Percentiles rank a stretch among this genome's conserved stretches.
These are phyloP conservation scores for Saccharomyces hybrid DNA, from an alignment of 1,139 yeast species.

Conservation along the genomic window DNA sequence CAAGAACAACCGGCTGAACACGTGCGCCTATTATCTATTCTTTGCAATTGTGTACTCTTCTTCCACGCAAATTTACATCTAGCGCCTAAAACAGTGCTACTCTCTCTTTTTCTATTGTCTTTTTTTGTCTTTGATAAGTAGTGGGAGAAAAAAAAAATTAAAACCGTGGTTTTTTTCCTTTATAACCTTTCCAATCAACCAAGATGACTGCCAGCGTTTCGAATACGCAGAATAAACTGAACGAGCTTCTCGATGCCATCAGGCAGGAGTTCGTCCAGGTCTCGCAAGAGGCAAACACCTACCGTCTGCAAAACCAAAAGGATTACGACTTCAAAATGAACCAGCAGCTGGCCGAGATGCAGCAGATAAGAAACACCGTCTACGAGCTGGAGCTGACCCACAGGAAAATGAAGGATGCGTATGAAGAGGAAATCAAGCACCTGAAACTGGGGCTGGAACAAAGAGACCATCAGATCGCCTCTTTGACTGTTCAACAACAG, in stretches of 20 bases:
- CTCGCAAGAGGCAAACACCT: slow-evolving; percentile 76
- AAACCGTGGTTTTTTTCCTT: neutral
- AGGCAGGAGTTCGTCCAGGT: slow-evolving; percentile 87
- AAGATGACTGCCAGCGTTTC: slow-evolving; percentile 1
- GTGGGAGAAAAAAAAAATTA: neutral
- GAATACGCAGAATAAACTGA: slow-evolving; percentile 14
- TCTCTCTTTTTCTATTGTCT: neutral
- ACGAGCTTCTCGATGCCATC: slow-evolving; percentile 82
- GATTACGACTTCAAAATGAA: slow-evolving; percentile 85
- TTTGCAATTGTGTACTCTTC: neutral
- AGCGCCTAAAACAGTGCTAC: neutral
- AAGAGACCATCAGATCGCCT: slow-evolving; percentile 52
- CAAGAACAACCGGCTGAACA: neutral
- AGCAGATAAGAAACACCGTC: slow-evolving; percentile 88
- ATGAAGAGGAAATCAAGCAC: slow-evolving; percentile 85
- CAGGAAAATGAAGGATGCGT: slow-evolving; percentile 89
- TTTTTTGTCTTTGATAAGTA: neutral
- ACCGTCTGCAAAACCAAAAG: slow-evolving; percentile 78
- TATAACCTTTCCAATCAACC: neutral
- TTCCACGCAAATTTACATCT: neutral
- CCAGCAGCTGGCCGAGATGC: slow-evolving; percentile 92
- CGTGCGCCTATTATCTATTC: neutral
- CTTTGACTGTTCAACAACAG: slow-evolving; percentile 31
- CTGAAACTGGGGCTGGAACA: slow-evolving; percentile 80
- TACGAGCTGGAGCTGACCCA: slow-evolving; percentile 92